Evolutionary conservation across 2,329 filamentous ascomycete genomes (phyloP).

Genomic region (Colletotrichum sp.): DNA sequence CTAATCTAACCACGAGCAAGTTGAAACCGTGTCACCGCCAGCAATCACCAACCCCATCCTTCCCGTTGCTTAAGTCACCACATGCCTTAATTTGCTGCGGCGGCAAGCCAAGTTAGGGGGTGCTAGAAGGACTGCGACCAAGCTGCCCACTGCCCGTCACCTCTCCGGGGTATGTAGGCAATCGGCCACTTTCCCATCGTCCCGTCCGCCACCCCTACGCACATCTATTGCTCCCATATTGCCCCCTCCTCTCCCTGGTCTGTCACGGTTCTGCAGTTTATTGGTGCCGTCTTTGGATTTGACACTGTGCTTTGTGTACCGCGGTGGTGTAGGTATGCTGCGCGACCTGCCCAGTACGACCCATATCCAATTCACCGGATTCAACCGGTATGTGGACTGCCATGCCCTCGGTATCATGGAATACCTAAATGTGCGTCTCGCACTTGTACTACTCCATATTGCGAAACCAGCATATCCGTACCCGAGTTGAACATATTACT

Average conservation of each 20-base stretch:
- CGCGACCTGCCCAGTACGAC: not conserved
- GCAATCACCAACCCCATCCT: not conserved
- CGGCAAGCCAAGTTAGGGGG: not conserved
- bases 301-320: not conserved
- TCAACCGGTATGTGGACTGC: conserved; percentile 6
- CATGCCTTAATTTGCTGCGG: not conserved
- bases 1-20: not conserved
- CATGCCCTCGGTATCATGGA: conserved; percentile 2
- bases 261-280: not conserved
- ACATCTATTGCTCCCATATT: not conserved
- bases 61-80: not conserved
- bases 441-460: not conserved
- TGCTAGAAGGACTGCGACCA: not conserved
- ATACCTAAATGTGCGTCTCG: conserved; percentile 9
- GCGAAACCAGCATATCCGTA: not conserved
- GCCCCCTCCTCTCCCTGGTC: not conserved
- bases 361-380: conserved; percentile 1
- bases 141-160: not conserved
- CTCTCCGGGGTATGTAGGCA: not conserved
- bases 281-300: not conserved
- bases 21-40: not conserved
- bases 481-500: too few relatives aligned
- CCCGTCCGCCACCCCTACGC: not conserved
- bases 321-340: not conserved
- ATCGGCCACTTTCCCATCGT: conserved; percentile 1